Evolutionary conservation across 345 rosid genomes (phyloP).

Genomic region (Balakata baccata): DNA sequence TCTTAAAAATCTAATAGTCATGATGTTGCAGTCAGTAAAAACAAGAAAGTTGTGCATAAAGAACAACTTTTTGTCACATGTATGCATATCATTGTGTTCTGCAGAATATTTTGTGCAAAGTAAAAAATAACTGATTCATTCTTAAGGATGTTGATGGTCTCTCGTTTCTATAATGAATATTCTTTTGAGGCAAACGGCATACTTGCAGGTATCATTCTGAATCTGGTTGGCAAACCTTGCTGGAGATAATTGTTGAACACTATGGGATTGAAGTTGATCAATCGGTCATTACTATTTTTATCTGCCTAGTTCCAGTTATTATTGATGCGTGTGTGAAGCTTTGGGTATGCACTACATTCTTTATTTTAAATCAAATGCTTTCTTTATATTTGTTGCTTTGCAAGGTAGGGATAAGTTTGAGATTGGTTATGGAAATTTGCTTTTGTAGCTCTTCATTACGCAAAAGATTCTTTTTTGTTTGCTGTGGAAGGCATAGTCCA

Average conservation of each 20-base stretch:
- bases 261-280: conserved; percentile 75
- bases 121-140: too few species aligned
- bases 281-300: conserved; percentile 59
- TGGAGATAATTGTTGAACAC: conserved; percentile 74
- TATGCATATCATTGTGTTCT: not conserved
- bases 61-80: not conserved
- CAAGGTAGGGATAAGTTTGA: too few species aligned
- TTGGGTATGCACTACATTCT: conserved; percentile 58
- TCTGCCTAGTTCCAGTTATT: conserved; percentile 68
- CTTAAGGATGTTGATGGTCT: not conserved
- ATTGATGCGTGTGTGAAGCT: conserved; percentile 81
- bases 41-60: not conserved
- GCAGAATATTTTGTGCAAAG: not conserved
- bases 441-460: too few species aligned
- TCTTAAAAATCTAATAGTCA: too few species aligned
- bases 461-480: too few species aligned
- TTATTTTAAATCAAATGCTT: not conserved
- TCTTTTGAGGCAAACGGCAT: not conserved
- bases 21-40: not conserved
- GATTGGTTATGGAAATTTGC: too few species aligned
- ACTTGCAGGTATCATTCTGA: conserved; percentile 82
- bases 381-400: too few species aligned
- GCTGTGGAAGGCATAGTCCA: too few species aligned
- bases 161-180: not conserved
- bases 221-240: conserved; percentile 81